phyloP scores from a whole-genome alignment of 2,329 filamentous ascomycete genomes.

The Colletotrichum brevisporum region DNA sequence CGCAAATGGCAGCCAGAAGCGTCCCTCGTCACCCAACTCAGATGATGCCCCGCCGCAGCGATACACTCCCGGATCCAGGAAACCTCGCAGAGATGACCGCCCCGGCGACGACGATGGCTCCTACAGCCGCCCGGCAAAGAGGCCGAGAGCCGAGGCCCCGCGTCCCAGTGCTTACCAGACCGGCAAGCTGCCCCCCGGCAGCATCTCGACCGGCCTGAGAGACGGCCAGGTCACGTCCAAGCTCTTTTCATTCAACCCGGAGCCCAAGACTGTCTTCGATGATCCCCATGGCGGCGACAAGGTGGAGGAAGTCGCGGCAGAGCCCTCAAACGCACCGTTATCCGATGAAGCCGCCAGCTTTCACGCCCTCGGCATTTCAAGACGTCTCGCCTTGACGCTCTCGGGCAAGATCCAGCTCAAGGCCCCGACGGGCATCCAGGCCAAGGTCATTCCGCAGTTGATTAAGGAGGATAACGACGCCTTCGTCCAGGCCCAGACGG shows the following conservation, averaged over 20 bases:
- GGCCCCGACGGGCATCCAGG: constrained; percentile 94
- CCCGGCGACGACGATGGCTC: constrained; percentile 48
- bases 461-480: constrained; percentile 87
- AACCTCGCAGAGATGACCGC: constrained; percentile 41
- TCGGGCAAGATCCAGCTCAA: constrained; percentile 89
- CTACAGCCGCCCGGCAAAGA: constrained; percentile 57
- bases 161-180: constrained; percentile 50
- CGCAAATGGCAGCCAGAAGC: constrained; percentile 51
- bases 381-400: constrained; percentile 84
- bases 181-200: constrained; percentile 54
- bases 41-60: constrained; percentile 36
- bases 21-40: constrained; percentile 46
- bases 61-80: constrained; percentile 34
- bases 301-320: constrained; percentile 65
- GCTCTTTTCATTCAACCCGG: constrained; percentile 91
- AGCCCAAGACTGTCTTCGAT: constrained; percentile 74
- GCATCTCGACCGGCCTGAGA: constrained; percentile 46
- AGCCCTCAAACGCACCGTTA: constrained; percentile 92
- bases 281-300: constrained; percentile 60
- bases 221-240: constrained; percentile 83
- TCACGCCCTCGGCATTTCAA: constrained; percentile 85
- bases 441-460: constrained; percentile 86
- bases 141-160: constrained; percentile 56
- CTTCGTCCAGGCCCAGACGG: constrained; percentile 96
- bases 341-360: constrained; percentile 89